phyloP scores from a whole-genome alignment of 345 rosid genomes.

The Dipteronia dyeriana region DNA sequence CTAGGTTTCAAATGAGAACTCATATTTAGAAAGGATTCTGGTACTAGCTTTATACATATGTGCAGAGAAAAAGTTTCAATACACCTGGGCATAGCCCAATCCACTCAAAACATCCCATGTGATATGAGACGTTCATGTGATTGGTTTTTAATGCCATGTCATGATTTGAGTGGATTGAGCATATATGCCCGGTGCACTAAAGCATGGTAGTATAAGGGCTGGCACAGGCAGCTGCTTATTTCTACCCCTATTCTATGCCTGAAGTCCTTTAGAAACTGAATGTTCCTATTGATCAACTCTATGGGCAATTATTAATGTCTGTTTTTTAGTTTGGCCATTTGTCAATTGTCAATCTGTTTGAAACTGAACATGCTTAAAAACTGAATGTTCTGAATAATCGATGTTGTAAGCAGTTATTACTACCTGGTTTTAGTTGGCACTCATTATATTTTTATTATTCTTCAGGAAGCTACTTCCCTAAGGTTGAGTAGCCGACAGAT shows the following conservation, averaged over 20 bases:
- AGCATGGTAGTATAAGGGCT: background rate
- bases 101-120: no score
- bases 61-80: no score
- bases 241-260: background rate
- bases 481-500: conserved; percentile 95
- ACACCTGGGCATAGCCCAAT: no score
- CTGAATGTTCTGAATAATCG: conserved; percentile 14
- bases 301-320: no score
- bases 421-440: conserved; percentile 1
- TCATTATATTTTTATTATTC: conserved; percentile 18
- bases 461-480: conserved; percentile 66
- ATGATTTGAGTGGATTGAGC: no score
- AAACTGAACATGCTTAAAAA: background rate
- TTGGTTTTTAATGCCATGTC: no score
- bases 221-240: conserved; percentile 1
- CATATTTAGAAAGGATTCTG: background rate
- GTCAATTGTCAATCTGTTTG: no score
- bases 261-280: conserved; percentile 13
- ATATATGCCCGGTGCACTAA: no score
- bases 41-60: no score
- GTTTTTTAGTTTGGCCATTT: no score
- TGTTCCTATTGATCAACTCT: no score
- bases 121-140: no score
- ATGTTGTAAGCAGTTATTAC: conserved; percentile 7
- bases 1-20: conserved; percentile 5